Evolutionary conservation across 1,284 basidiomycete species (phyloP).

Genomic region (Hemileia vastatrix): DNA sequence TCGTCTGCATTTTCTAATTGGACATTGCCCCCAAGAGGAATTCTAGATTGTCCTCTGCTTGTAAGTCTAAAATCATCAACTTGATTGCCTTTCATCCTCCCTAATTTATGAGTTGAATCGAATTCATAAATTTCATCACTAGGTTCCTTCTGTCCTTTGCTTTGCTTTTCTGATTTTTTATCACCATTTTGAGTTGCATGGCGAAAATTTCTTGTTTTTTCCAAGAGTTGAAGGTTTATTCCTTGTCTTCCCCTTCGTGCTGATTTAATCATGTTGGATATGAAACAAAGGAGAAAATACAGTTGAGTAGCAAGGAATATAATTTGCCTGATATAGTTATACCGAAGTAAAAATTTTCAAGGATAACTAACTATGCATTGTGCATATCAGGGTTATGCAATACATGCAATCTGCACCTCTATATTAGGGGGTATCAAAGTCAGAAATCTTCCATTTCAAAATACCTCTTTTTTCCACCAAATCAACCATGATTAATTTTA

Average conservation of each 20-base stretch:
- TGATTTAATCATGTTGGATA: constrained; percentile 15
- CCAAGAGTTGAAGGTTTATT: not conserved
- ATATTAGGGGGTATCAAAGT: too few relatives aligned
- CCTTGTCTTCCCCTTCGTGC: constrained; percentile 18
- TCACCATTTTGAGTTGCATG: not conserved
- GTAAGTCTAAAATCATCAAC: constrained; percentile 14
- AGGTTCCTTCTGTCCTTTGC: not conserved
- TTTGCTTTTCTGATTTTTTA: not conserved
- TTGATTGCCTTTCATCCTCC: constrained; percentile 14
- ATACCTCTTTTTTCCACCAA: too few relatives aligned
- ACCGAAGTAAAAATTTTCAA: too few relatives aligned
- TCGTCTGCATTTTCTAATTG: not conserved
- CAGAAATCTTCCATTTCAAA: too few relatives aligned
- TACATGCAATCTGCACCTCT: too few relatives aligned
- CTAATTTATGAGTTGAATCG: constrained; percentile 12
- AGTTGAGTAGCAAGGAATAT: too few relatives aligned
- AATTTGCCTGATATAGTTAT: too few relatives aligned
- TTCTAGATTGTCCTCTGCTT: not conserved
- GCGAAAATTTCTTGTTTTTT: too few relatives aligned
- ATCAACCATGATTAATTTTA: too few relatives aligned
- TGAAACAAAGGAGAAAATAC: too few relatives aligned
- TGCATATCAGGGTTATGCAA: too few relatives aligned
- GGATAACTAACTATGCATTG: too few relatives aligned
- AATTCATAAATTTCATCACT: constrained; percentile 15
- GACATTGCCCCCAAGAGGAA: not conserved